A percentile compares a stretch with the other conserved stretches of the same genome.
Evolutionary conservation across 1,284 basidiomycete species (phyloP).

Genomic region (Ustilago cynodontis): DNA sequence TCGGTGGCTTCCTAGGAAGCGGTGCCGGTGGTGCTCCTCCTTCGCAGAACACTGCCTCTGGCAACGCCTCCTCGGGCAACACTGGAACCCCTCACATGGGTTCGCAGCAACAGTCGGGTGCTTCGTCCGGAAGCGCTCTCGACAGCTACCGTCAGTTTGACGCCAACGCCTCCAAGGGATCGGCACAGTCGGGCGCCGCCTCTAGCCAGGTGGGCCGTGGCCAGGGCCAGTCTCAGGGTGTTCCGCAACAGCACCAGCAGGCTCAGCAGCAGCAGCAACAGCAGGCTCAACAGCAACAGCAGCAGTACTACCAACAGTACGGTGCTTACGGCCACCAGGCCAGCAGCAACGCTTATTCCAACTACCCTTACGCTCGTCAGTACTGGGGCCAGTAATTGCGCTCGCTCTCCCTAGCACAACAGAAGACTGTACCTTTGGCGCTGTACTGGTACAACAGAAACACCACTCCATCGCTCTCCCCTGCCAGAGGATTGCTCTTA

Average conservation of each 20-base stretch:
- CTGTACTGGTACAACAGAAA: background rate
- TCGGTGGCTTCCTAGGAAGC: conserved; percentile 56
- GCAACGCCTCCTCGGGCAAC: conserved; percentile 38
- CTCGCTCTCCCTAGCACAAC: background rate
- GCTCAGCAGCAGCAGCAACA: conserved; percentile 54
- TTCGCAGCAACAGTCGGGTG: conserved; percentile 52
- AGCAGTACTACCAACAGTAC: conserved; percentile 68
- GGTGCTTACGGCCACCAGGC: conserved; percentile 63
- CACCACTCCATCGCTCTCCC: conserved; percentile 5
- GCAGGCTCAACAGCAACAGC: conserved; percentile 62
- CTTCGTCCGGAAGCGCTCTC: conserved; percentile 45
- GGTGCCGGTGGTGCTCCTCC: conserved; percentile 45
- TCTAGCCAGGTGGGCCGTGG: conserved; percentile 43
- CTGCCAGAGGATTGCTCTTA: conserved; percentile 2
- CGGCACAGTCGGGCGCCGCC: conserved; percentile 25
- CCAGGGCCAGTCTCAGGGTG: conserved; percentile 48
- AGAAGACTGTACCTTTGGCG: conserved; percentile 9
- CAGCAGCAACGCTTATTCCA: conserved; percentile 59
- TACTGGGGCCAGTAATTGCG: conserved; percentile 64
- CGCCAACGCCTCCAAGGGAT: conserved; percentile 45
- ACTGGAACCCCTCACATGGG: conserved; percentile 52
- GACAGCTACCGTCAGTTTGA: conserved; percentile 56
- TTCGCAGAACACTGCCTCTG: conserved; percentile 43
- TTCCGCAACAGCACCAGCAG: conserved; percentile 46
- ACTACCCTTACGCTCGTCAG: conserved; percentile 63